Base-by-base conservation (phyloP, 345 rosid genomes). In the Toxicodendron radicans region DNA sequence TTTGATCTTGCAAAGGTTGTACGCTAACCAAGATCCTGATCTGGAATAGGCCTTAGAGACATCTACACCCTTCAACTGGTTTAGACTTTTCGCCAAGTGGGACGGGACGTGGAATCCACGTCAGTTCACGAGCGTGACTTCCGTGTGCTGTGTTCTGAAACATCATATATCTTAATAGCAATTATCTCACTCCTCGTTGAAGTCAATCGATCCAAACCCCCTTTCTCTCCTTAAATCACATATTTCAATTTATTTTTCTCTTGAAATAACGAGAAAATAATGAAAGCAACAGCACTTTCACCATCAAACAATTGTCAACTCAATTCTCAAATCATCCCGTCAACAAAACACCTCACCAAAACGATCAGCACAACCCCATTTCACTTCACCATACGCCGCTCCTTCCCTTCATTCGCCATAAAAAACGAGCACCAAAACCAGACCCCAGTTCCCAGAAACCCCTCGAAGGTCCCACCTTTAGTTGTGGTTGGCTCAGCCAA, bases 401-500 rank as follows among this genome's bases (percentile, higher is more conserved):
- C 75, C 20, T 75, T 78, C 64, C 87, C 77, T 72, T 74, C 91
- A 0, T 75, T 83, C 23, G 76, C 88, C 75, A 35, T 78, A 5
- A 80, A 83, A 62, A 30, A 45, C 63, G 53, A 71, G 17, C 68
- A 67, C 5, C 77, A 76, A 14, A 74, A 57, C 32, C 41, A 69
- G 73, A 33, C 14, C 72, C 49, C 83, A 74, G 38, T 30, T 35
- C 56, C 80, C 86, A 64, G 66, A 54, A 33, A 74, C 72, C 65
- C 82, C 72, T 33, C 18, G 67, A 61, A 78, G 51, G 6, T 57
- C 10, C n/a, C 69, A 1, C 98, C 98, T 2, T 70, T 95, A 2
- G 93, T 91, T 7, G 98, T 95, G 0, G 94, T 93, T 18, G 98
- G 99, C 17, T 95, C 97, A 21, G 98, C 98, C 30, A 95, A 95